A percentile compares a stretch with the other conserved stretches of the same genome.
Evolutionary conservation across 495 filamentous ascomycete genomes (phyloP).

Genomic region (Tuber calosporum): DNA sequence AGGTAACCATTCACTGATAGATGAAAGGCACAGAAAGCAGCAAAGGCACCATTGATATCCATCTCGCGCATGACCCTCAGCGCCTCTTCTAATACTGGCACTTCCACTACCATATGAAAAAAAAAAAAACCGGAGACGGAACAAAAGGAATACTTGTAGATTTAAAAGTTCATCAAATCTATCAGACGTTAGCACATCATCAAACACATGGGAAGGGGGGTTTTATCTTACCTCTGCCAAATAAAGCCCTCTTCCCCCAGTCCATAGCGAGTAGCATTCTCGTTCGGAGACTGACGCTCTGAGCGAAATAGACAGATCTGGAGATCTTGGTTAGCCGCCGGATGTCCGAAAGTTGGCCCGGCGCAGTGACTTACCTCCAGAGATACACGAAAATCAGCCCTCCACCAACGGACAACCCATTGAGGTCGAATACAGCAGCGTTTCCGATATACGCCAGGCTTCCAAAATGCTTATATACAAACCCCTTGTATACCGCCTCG

Average conservation of each 20-base stretch:
- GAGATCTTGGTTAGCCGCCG: neutral
- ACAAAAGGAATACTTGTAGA: neutral
- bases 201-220: neutral
- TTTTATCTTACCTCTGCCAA: conserved; percentile 75
- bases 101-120: neutral
- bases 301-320: conserved; percentile 84
- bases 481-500: conserved; percentile 87
- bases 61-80: neutral
- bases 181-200: conserved; percentile 3
- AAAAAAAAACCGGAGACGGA: neutral
- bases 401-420: conserved; percentile 69
- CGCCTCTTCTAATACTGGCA: neutral
- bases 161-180: conserved; percentile 46
- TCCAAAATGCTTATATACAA: conserved; percentile 88
- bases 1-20: neutral
- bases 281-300: conserved; percentile 91
- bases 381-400: conserved; percentile 91
- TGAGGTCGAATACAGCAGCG: conserved; percentile 78
- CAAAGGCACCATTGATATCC: neutral
- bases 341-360: neutral
- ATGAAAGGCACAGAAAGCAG: neutral
- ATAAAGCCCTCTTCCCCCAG: conserved; percentile 90
- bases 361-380: conserved; percentile 49
- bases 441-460: conserved; percentile 95
- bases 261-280: conserved; percentile 92